A percentile compares a stretch with the other conserved stretches of the same genome.
Evolutionary conservation across 805 yeast genomes (phyloP).

Genomic region (Hagleromyces aurorensis): DNA sequence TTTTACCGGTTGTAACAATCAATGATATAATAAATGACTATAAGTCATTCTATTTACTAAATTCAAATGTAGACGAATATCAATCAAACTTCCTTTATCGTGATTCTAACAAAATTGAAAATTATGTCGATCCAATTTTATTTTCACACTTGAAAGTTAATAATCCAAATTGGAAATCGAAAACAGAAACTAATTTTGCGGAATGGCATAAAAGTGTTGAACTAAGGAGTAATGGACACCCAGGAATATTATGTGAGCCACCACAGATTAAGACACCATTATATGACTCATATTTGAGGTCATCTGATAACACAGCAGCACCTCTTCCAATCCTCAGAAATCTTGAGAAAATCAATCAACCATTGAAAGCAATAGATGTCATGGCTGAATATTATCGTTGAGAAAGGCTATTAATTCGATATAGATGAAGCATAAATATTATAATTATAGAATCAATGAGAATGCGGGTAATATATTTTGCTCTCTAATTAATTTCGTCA

Average conservation of each 20-base stretch:
- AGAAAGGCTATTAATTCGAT: too few relatives aligned
- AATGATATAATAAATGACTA: slow-evolving; percentile 37
- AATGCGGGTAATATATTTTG: too few relatives aligned
- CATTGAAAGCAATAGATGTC: too few relatives aligned
- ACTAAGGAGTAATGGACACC: slow-evolving; percentile 31
- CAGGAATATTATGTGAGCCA: slow-evolving; percentile 32
- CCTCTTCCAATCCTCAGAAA: slow-evolving; percentile 51
- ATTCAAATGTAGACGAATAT: slow-evolving; percentile 22
- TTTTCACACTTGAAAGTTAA: slow-evolving; percentile 24
- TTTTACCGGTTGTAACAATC: slow-evolving; percentile 41
- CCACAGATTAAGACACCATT: slow-evolving; percentile 38
- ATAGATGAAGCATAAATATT: too few relatives aligned
- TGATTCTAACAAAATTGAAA: slow-evolving; percentile 1
- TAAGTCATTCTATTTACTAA: slow-evolving; percentile 30
- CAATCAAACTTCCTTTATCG: slow-evolving; percentile 8
- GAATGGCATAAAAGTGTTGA: slow-evolving; percentile 22
- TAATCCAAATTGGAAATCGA: slow-evolving; percentile 24
- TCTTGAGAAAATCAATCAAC: slow-evolving; percentile 52
- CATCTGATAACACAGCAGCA: slow-evolving; percentile 21
- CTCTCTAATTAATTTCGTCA: too few relatives aligned
- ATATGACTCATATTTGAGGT: slow-evolving; percentile 16
- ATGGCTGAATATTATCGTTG: too few relatives aligned
- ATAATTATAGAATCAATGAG: too few relatives aligned
- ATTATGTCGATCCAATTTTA: slow-evolving; percentile 21
- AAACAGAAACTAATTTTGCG: slow-evolving; percentile 5